Percentiles rank a stretch among this genome's conserved stretches.
These are phyloP conservation scores for Saccharomyces hybrid DNA, from an alignment of 1,139 yeast genomes.

Conservation along the genomic window DNA sequence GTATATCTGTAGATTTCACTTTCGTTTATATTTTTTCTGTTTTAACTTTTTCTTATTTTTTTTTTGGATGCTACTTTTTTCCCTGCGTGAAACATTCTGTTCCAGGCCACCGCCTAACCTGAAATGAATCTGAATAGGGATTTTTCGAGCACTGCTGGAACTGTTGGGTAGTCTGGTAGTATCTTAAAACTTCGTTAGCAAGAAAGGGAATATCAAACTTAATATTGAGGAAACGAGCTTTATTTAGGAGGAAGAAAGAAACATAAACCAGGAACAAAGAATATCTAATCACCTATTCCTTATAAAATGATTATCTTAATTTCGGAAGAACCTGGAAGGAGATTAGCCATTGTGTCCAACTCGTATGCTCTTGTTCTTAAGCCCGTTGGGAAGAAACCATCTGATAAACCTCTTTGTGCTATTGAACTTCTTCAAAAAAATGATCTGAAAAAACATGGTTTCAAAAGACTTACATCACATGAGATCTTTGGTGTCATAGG, in stretches of 20 bases:
- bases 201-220: neutral
- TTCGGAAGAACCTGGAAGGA: slow-evolving; percentile 23
- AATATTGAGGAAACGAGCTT: neutral
- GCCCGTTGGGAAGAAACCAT: slow-evolving; percentile 12
- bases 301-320: slow-evolving; percentile 20
- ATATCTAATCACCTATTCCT: neutral
- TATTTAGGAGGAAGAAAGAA: neutral
- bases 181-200: neutral
- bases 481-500: slow-evolving; percentile 82
- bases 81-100: neutral
- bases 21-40: neutral
- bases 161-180: neutral
- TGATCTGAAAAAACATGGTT: slow-evolving; percentile 28
- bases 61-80: neutral
- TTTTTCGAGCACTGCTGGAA: neutral
- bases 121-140: neutral
- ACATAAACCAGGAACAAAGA: neutral
- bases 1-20: neutral
- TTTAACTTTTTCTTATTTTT: neutral
- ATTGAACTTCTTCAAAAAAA: slow-evolving; percentile 26
- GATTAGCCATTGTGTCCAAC: slow-evolving; percentile 28
- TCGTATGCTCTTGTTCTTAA: slow-evolving; percentile 26
- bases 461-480: slow-evolving; percentile 43
- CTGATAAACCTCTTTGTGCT: slow-evolving; percentile 22
- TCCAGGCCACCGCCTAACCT: neutral